Conservation (phyloP, 192 early-diverging fungal species). For the Phlyctochytrium bullatum region DNA sequence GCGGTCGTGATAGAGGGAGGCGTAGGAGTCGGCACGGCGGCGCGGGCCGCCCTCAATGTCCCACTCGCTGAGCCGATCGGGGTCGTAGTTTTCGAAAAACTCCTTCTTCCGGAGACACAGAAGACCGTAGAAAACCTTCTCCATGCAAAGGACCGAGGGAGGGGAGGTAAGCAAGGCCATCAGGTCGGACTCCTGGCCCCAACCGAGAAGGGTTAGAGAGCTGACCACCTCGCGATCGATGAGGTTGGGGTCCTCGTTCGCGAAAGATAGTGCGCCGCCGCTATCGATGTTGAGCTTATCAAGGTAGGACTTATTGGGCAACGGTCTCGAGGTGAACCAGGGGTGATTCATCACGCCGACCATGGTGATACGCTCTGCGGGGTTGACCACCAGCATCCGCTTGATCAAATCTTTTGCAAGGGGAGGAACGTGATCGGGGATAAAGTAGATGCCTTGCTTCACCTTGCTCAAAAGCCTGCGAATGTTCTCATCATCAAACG, state of each 20-base stretch:
- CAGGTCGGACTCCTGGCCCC: conserved; percentile 37
- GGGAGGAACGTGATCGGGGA: conserved; percentile 80
- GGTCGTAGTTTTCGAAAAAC: conserved; percentile 49
- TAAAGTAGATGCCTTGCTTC: conserved; percentile 54
- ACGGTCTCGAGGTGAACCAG: conserved; percentile 50
- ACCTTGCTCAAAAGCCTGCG: conserved; percentile 59
- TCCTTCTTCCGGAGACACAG: conserved; percentile 46
- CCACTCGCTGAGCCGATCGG: conserved; percentile 18
- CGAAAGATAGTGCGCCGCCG: neutral
- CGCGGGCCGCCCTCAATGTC: conserved; percentile 42
- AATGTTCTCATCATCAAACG: conserved; percentile 78
- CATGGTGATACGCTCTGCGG: conserved; percentile 56
- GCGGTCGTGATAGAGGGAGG: conserved; percentile 4
- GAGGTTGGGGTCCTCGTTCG: conserved; percentile 17
- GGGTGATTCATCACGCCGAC: conserved; percentile 53
- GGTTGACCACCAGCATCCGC: conserved; percentile 92
- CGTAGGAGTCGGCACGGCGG: conserved; percentile 30
- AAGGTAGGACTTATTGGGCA: conserved; percentile 16
- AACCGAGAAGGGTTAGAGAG: conserved; percentile 46
- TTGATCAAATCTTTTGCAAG: conserved; percentile 76
- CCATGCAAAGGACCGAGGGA: conserved; percentile 31
- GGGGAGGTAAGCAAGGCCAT: neutral
- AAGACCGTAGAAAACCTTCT: conserved; percentile 58
- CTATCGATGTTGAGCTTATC: conserved; percentile 12
- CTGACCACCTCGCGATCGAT: conserved; percentile 49